phyloP scores from a whole-genome alignment of 345 rosid genomes.

The Euphorbia tirucalli region DNA sequence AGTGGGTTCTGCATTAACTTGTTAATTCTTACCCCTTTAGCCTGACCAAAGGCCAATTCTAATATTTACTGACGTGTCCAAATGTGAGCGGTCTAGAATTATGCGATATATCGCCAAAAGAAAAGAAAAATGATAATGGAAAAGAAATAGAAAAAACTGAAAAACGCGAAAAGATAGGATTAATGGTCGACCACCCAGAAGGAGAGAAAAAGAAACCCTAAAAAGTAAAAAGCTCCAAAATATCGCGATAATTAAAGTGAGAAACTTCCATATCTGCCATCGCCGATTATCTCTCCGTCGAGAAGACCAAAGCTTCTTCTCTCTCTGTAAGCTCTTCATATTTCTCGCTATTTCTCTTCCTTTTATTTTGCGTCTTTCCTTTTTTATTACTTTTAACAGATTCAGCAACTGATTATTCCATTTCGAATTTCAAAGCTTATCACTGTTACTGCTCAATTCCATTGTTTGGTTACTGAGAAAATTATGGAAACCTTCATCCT shows the following conservation, averaged over 20 bases:
- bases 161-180: conserved; percentile 11
- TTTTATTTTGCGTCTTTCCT: not conserved
- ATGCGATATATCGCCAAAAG: conserved; percentile 42
- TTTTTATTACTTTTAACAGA: not conserved
- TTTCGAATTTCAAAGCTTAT: not conserved
- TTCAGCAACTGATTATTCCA: not conserved
- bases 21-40: too few relatives aligned
- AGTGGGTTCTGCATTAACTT: too few relatives aligned
- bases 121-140: conserved; percentile 8
- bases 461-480: conserved; percentile 33
- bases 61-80: conserved; percentile 17
- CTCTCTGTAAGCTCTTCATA: conserved; percentile 36
- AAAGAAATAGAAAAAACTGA: conserved; percentile 5
- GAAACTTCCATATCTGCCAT: conserved; percentile 27
- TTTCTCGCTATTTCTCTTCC: conserved; percentile 37
- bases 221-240: conserved; percentile 29
- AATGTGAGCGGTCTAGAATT: not conserved
- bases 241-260: conserved; percentile 44
- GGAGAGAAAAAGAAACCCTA: conserved; percentile 17
- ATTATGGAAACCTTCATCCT: not conserved
- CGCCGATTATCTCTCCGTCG: conserved; percentile 48
- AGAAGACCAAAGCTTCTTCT: conserved; percentile 27
- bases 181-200: not conserved
- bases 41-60: too few relatives aligned
- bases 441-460: not conserved